Percentiles rank a stretch among this genome's conserved stretches.
These are phyloP conservation scores for Typha latifolia DNA, from an alignment of 176 grass and related monocot species.

Conservation along the genomic window DNA sequence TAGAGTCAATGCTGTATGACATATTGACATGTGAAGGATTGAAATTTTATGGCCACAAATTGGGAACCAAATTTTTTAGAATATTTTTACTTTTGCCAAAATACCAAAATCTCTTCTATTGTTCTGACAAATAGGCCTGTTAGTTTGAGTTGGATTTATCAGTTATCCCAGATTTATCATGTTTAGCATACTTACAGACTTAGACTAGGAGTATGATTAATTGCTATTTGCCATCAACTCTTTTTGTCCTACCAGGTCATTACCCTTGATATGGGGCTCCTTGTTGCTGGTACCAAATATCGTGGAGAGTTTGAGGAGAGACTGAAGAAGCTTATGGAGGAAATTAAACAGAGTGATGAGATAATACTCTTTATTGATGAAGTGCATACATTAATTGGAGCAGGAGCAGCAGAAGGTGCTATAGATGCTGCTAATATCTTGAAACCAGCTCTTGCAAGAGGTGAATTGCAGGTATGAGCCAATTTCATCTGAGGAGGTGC, in stretches of 20 bases:
- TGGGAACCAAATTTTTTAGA: too few species aligned
- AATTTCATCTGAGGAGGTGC: background rate
- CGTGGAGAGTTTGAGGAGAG: constrained; percentile 81
- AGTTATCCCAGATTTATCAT: too few species aligned
- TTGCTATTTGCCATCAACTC: constrained; percentile 33
- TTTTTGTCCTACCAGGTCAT: constrained; percentile 63
- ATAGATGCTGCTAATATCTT: constrained; percentile 85
- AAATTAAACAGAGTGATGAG: constrained; percentile 58
- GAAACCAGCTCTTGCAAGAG: constrained; percentile 79
- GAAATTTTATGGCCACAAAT: too few species aligned
- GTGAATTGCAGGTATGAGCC: constrained; percentile 70
- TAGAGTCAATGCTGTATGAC: too few species aligned
- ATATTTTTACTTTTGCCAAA: too few species aligned
- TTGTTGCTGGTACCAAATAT: constrained; percentile 77
- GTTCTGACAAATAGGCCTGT: background rate
- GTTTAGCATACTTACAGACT: too few species aligned
- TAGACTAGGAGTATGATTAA: too few species aligned
- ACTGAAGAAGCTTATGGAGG: constrained; percentile 70
- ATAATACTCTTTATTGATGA: constrained; percentile 92
- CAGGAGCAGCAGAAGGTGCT: constrained; percentile 59
- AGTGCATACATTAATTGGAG: constrained; percentile 75
- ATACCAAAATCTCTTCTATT: background rate
- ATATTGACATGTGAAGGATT: too few species aligned
- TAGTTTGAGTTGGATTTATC: too few species aligned
- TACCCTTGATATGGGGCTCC: constrained; percentile 71